Evolutionary conservation across 202 grass and related monocot species (phyloP).

Genomic region (Panicum hallii): DNA sequence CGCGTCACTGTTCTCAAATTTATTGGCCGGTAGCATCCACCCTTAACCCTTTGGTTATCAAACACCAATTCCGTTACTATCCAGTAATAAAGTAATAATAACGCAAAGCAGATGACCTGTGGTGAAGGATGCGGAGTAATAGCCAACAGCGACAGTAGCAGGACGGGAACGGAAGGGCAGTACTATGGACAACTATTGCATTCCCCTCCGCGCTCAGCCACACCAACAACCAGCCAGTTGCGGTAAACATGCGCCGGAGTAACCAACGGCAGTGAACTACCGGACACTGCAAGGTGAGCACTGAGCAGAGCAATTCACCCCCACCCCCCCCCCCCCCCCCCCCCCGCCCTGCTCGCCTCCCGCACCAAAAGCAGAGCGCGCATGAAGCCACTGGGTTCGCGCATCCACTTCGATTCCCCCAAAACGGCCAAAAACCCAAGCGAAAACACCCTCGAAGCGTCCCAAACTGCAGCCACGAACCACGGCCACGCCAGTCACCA

Average conservation of each 20-base stretch:
- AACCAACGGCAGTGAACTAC: background rate
- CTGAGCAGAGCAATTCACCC: background rate
- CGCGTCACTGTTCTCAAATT: background rate
- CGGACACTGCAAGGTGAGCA: background rate
- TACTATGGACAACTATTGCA: background rate
- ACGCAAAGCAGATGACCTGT: background rate
- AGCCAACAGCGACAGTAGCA: background rate
- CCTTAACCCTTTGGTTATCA: background rate
- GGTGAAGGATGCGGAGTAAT: background rate
- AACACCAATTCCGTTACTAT: background rate
- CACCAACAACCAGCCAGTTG: background rate
- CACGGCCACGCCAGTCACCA: background rate
- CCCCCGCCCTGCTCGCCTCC: background rate
- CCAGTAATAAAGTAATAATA: background rate
- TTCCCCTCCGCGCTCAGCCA: background rate
- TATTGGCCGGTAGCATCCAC: background rate
- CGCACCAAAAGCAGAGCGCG: conserved; percentile 1
- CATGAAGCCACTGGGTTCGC: background rate
- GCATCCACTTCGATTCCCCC: background rate
- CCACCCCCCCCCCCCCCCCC: background rate
- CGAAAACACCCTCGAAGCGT: background rate
- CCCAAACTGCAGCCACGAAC: background rate
- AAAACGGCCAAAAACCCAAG: background rate
- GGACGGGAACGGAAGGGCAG: background rate
- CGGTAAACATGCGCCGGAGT: background rate